phyloP scores from a whole-genome alignment of 768 basidiomycete genomes.

The Tylopilus plumbeoviolaceoides region DNA sequence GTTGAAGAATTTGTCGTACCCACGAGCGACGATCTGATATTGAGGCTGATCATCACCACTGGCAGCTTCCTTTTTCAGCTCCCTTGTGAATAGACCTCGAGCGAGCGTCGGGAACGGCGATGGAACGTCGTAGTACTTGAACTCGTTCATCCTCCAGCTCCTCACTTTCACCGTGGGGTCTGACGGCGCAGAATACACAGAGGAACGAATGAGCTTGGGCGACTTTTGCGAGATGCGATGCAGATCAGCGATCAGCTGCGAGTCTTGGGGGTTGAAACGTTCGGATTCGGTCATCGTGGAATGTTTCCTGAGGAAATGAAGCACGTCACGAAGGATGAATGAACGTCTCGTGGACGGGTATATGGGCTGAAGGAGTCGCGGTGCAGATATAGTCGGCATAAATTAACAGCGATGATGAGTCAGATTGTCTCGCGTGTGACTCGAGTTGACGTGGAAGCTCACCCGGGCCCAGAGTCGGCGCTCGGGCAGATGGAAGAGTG shows the following conservation, averaged over 20 bases:
- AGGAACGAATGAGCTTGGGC: conserved; percentile 63
- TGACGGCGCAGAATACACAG: conserved; percentile 52
- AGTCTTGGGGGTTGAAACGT: conserved; percentile 41
- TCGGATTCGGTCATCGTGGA: conserved; percentile 18
- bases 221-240: conserved; percentile 47
- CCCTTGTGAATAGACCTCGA: conserved; percentile 78
- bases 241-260: conserved; percentile 56
- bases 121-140: conserved; percentile 86
- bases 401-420: neutral
- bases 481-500: too few relatives aligned
- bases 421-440: neutral
- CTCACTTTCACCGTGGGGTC: conserved; percentile 53
- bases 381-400: neutral
- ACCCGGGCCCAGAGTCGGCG: too few relatives aligned
- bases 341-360: conserved; percentile 1
- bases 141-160: conserved; percentile 99
- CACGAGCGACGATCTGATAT: conserved; percentile 74
- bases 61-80: conserved; percentile 35
- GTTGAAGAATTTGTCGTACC: conserved; percentile 99
- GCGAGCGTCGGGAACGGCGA: conserved; percentile 96
- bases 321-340: conserved; percentile 3
- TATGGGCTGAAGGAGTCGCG: conserved; percentile 12
- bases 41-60: conserved; percentile 33
- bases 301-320: neutral
- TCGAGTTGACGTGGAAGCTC: neutral